Percentiles rank a stretch among this genome's conserved stretches.
These are phyloP conservation scores for Areca catechu DNA, from an alignment of 176 grass and related monocot species.

Conservation along the genomic window DNA sequence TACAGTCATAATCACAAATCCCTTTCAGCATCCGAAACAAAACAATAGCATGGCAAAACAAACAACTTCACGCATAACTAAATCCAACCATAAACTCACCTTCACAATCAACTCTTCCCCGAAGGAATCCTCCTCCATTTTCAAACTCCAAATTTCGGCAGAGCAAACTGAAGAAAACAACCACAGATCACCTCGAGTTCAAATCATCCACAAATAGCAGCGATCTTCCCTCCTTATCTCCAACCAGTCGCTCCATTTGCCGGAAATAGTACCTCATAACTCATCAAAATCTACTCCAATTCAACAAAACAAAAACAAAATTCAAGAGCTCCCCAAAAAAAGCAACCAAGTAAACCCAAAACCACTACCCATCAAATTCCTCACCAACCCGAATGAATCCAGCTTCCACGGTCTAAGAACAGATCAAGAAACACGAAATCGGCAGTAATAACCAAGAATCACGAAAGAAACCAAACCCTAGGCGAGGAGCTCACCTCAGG, in stretches of 20 bases:
- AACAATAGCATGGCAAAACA: no score
- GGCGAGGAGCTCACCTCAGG: slow-evolving; percentile 29
- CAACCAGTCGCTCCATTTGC: slow-evolving; percentile 54
- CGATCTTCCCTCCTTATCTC: slow-evolving; percentile 58
- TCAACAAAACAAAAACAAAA: slow-evolving; percentile 17
- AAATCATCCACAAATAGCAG: slow-evolving; percentile 71
- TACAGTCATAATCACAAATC: no score
- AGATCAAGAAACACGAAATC: slow-evolving; percentile 17
- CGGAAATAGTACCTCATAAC: slow-evolving; percentile 64
- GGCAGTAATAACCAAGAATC: background rate
- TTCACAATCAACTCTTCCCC: slow-evolving; percentile 64
- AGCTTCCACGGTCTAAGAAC: slow-evolving; percentile 22
- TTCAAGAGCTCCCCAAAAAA: slow-evolving; percentile 11
- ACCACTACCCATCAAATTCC: slow-evolving; percentile 17
- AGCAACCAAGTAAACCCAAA: no score
- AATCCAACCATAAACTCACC: slow-evolving; percentile 36
- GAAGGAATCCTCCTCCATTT: slow-evolving; percentile 77
- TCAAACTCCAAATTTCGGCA: slow-evolving; percentile 18
- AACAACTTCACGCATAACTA: no score
- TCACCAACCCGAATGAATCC: slow-evolving; percentile 41
- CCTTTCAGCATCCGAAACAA: no score
- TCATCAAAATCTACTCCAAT: slow-evolving; percentile 24
- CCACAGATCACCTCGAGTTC: slow-evolving; percentile 58
- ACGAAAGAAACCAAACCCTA: slow-evolving; percentile 1
- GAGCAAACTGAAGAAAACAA: slow-evolving; percentile 12